Evolutionary conservation across 768 basidiomycete genomes (phyloP).

Genomic region (Lentinus brumalis): DNA sequence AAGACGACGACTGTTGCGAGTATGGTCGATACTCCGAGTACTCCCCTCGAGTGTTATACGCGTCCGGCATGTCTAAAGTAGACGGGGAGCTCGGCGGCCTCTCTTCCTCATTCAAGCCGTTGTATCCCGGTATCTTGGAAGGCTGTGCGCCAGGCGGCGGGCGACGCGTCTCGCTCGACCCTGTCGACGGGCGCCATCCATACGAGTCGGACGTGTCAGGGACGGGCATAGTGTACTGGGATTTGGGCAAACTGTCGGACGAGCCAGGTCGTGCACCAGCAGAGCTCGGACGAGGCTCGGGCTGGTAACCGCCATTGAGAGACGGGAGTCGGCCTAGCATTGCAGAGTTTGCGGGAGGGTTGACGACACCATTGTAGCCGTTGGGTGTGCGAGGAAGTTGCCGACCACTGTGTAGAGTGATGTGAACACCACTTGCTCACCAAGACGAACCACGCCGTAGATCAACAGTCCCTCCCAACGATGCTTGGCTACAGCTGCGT

Average conservation of each 20-base stretch:
- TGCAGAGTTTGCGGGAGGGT: constrained; percentile 17
- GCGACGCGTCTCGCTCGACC: constrained; percentile 17
- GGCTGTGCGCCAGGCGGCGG: constrained; percentile 32
- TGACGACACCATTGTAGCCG: constrained; percentile 15
- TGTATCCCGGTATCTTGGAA: constrained; percentile 29
- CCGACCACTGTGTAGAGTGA: constrained; percentile 11
- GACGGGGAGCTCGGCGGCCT: constrained; percentile 24
- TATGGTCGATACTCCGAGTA: constrained; percentile 10
- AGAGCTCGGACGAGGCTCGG: constrained; percentile 21
- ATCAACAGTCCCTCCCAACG: too few species aligned
- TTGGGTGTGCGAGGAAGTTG: constrained; percentile 24
- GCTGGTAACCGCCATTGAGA: constrained; percentile 12
- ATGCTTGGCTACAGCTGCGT: too few species aligned
- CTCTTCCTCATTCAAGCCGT: constrained; percentile 21
- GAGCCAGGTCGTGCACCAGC: constrained; percentile 19
- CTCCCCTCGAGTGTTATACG: constrained; percentile 19
- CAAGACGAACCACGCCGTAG: background rate
- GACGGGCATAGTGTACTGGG: constrained; percentile 24
- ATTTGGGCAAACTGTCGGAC: constrained; percentile 14
- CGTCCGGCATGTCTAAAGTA: constrained; percentile 20
- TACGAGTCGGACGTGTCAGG: constrained; percentile 18
- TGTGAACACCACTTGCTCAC: background rate
- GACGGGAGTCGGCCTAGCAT: constrained; percentile 18
- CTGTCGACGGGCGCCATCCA: constrained; percentile 6
- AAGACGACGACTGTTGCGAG: constrained; percentile 16